Evolutionary conservation across 1,284 basidiomycete genomes (phyloP), one percentile per base, ranked within the genome.

Genomic region (Phlebopus sp.): DNA sequence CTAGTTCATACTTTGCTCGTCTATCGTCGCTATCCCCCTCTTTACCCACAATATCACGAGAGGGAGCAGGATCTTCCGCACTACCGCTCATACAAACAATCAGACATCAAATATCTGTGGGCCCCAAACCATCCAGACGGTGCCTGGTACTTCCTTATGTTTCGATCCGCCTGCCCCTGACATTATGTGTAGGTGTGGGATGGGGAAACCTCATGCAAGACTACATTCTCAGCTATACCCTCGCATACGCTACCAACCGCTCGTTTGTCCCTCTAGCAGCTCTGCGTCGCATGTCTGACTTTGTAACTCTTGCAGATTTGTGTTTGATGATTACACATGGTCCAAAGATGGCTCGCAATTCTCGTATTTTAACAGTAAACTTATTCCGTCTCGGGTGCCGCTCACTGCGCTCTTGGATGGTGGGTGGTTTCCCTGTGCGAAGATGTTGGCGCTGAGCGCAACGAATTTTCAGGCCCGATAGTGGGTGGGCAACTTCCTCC

Each of bases 301-400:
- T 17, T 23, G 59, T 7, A 11, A 4, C 4, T 21, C 2, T n/a
- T 11, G 2, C 23, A 63, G 63, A 13, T 65, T 57, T 44, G 65
- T 66, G 10, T 67, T 65, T 41, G 62, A 67, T 46, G 66, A 72
- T 49, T 72, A 70, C 48, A 62, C 63, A 0, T 71, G 69, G 69
- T 55, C 52, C 42, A 42, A 39, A 21, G 60, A 60, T 19, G 62
- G 54, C 11, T 46, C 54, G 1, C 59, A 56, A 38, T 69, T 64
- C 36, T 61, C 68, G 4, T 34, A 59, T 11, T 59, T 51, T 18
- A 63, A 66, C 29, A 53, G 66, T 18, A 62, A 61, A 48, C 56
- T 62, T 4, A 65, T 71, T 13, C 68, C 69, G n/a, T 64, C 69
- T 32, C 57, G 64, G 43, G 59, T 69, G 27, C 71, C 71, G 18